These are phyloP conservation scores for Actinidia arguta DNA, from an alignment of 179 eudicot species.

Conservation along the genomic window DNA sequence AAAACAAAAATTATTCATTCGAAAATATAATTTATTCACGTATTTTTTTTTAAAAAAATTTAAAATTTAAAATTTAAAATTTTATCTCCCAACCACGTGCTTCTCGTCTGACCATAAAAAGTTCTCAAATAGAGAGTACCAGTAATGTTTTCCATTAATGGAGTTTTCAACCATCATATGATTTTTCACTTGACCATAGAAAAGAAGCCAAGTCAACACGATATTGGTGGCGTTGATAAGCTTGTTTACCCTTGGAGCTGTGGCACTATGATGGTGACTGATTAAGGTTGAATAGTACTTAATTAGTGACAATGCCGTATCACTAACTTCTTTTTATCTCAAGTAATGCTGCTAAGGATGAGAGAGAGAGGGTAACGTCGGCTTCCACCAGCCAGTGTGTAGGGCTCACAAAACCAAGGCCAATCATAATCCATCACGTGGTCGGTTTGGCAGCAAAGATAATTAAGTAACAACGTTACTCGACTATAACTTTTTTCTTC, in stretches of 20 bases:
- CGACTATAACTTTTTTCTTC: too few species aligned
- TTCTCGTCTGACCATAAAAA: background rate
- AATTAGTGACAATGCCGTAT: background rate
- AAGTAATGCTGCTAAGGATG: too few species aligned
- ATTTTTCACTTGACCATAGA: background rate
- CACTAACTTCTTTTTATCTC: too few species aligned
- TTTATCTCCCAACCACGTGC: background rate
- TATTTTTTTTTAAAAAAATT: too few species aligned
- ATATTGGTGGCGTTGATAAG: background rate
- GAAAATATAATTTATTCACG: too few species aligned
- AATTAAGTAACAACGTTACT: too few species aligned
- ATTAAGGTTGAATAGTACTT: background rate
- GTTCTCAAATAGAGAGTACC: background rate
- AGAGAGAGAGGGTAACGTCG: too few species aligned
- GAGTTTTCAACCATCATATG: constrained; percentile 8
- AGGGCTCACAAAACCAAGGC: background rate
- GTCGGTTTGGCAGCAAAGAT: too few species aligned
- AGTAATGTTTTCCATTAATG: background rate
- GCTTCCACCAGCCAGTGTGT: too few species aligned
- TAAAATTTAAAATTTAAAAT: background rate
- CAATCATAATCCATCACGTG: too few species aligned
- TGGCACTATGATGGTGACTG: background rate
- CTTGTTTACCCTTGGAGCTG: background rate
- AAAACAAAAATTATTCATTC: too few species aligned
- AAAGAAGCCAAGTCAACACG: constrained; percentile 17